A percentile compares a stretch with the other conserved stretches of the same genome.
phyloP scores from a whole-genome alignment of 164 flowering plant species.

The Brasenia schreberi region DNA sequence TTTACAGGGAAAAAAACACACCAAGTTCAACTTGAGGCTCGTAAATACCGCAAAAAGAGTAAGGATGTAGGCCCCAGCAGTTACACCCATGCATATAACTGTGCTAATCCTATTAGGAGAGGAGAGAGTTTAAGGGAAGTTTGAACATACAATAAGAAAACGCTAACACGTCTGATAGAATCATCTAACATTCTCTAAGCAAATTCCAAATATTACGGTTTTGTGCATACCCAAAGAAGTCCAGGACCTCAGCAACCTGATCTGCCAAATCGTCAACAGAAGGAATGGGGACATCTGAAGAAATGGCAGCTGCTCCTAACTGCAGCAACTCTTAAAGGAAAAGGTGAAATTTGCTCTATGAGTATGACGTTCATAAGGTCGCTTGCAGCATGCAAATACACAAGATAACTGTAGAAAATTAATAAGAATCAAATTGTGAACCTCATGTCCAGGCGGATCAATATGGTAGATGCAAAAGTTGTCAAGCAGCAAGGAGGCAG shows the following conservation, averaged over 20 bases:
- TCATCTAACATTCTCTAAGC: too few species aligned
- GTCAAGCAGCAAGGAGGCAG: conserved; percentile 71
- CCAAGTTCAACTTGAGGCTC: not conserved
- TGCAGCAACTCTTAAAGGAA: conserved; percentile 36
- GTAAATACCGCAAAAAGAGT: conserved; percentile 47
- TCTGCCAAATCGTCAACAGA: conserved; percentile 58
- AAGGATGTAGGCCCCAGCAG: conserved; percentile 61
- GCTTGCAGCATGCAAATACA: not conserved
- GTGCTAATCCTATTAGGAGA: conserved; percentile 33
- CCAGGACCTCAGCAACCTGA: conserved; percentile 56
- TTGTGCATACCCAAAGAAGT: conserved; percentile 58
- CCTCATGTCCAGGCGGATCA: conserved; percentile 91
- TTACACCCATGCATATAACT: conserved; percentile 67
- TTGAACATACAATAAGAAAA: too few species aligned
- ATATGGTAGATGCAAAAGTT: conserved; percentile 85
- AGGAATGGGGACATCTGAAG: conserved; percentile 31
- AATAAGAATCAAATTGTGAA: conserved; percentile 20
- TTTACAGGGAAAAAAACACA: not conserved
- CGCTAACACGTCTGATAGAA: too few species aligned
- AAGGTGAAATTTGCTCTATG: conserved; percentile 8
- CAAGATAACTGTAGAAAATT: not conserved
- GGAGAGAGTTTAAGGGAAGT: not conserved
- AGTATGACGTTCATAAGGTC: conserved; percentile 4
- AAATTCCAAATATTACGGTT: not conserved
- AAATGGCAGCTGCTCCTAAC: conserved; percentile 53